Conservation (phyloP, 495 filamentous ascomycete genomes). For the Echria macrotheca region DNA sequence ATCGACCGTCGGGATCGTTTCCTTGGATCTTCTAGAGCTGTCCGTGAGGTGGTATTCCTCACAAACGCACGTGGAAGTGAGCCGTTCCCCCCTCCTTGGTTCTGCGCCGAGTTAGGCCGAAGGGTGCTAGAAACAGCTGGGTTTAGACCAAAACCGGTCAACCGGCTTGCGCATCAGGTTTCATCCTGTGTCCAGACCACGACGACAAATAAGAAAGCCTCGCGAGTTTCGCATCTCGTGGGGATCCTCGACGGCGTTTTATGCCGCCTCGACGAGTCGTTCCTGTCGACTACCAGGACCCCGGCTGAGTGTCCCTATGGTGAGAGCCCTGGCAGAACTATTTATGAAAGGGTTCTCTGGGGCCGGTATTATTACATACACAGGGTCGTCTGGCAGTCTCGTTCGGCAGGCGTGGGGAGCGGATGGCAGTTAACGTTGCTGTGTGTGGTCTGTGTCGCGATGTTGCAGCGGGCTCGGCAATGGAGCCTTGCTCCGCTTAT, state of each 20-base stretch:
- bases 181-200: constrained; percentile 18
- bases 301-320: too few relatives aligned
- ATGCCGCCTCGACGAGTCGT: constrained; percentile 13
- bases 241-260: constrained; percentile 17
- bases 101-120: not conserved
- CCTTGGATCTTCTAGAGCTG: constrained; percentile 12
- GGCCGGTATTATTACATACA: too few relatives aligned
- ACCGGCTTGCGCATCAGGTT: constrained; percentile 19
- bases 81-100: not conserved
- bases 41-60: constrained; percentile 17
- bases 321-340: too few relatives aligned
- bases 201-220: constrained; percentile 4
- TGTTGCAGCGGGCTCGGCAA: too few relatives aligned
- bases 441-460: too few relatives aligned
- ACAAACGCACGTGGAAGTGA: constrained; percentile 17
- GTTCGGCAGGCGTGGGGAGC: too few relatives aligned
- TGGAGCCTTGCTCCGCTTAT: not conserved
- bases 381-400: too few relatives aligned
- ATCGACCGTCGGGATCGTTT: constrained; percentile 20
- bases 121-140: constrained; percentile 6
- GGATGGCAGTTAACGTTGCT: too few relatives aligned
- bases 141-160: constrained; percentile 12
- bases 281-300: not conserved
- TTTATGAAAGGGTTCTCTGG: too few relatives aligned
- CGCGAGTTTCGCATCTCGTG: constrained; percentile 22